phyloP scores from a whole-genome alignment of 768 basidiomycete genomes.

The Kwoniella bestiolae region DNA sequence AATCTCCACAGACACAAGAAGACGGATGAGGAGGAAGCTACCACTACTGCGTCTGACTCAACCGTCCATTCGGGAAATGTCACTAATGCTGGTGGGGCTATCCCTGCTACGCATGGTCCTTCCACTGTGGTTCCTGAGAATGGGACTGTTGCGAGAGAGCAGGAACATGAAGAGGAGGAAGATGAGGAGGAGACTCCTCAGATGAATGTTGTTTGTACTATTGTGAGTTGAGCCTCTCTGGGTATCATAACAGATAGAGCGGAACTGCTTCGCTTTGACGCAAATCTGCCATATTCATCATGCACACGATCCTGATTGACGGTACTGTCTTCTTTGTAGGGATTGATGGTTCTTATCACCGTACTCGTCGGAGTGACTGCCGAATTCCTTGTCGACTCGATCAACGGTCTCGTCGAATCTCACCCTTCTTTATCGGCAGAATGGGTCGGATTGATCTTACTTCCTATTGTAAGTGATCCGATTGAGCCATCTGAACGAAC shows the following conservation, averaged over 20 bases:
- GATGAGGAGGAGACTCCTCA: constrained; percentile 55
- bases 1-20: constrained; percentile 42
- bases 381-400: constrained; percentile 76
- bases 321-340: no score
- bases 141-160: not conserved
- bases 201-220: constrained; percentile 50
- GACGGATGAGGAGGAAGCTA: constrained; percentile 33
- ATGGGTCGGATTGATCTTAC: constrained; percentile 85
- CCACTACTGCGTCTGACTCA: constrained; percentile 6
- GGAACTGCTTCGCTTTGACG: no score
- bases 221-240: constrained; percentile 44
- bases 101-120: constrained; percentile 17
- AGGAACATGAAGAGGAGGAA: constrained; percentile 37
- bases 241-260: no score
- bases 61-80: constrained; percentile 3
- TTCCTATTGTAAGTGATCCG: constrained; percentile 73
- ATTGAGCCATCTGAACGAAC: no score
- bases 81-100: constrained; percentile 5
- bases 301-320: no score
- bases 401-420: constrained; percentile 68
- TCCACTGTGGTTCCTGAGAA: constrained; percentile 9
- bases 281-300: no score
- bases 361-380: constrained; percentile 66
- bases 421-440: constrained; percentile 69
- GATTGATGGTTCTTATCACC: constrained; percentile 47